Evolutionary conservation across 1,139 yeast genomes (phyloP), one percentile per base, ranked within the genome.

Genomic region (Taphrina wiesneri): DNA sequence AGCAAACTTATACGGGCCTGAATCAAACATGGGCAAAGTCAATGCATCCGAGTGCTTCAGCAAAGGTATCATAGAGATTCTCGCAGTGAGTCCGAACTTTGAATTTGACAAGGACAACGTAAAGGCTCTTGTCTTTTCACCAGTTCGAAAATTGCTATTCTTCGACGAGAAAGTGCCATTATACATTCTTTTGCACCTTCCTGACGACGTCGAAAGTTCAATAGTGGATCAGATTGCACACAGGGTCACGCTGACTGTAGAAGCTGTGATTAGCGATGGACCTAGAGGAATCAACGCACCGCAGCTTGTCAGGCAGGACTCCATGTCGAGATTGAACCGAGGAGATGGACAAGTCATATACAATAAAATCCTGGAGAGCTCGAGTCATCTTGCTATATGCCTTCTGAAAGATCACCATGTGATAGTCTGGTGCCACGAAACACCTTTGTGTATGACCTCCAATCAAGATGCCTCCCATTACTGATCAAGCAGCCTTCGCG

Each of bases 111-210:
- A 36, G 1, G 56, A 25, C 9, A 19, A 52, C 21, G 28, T 52
- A 23, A 49, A 54, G 21, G 32, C 30, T 23, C 47, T 54, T 1
- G 23, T 54, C 46, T 25, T 28, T 28, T 15, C 59, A 13, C 17
- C 49, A 7, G 51, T 57, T 17, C 64, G 64, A 17, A 30, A 28
- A 11, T 11, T 32, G 6, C 56, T 60, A 30, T 60, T 49, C 23
- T 60, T 60, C 21, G 64, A 60, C 23, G 64, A 60, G 36, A 41
- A 39, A 19, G 57, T 51, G 17, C 57, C 64, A 11, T 30, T 60
- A 15, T 28, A 49, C 21, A 19, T 60, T 11, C 41, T 60, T 1
- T 43, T 60, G 26, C 59, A 39, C 19, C 25, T 23, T n/a, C 49
- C 59, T 21, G 23, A 11, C 15, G 34, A 15, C 15, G 56, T 19